phyloP scores from a whole-genome alignment of 192 early-diverging fungal genomes.

The Lobosporangium transversale region DNA sequence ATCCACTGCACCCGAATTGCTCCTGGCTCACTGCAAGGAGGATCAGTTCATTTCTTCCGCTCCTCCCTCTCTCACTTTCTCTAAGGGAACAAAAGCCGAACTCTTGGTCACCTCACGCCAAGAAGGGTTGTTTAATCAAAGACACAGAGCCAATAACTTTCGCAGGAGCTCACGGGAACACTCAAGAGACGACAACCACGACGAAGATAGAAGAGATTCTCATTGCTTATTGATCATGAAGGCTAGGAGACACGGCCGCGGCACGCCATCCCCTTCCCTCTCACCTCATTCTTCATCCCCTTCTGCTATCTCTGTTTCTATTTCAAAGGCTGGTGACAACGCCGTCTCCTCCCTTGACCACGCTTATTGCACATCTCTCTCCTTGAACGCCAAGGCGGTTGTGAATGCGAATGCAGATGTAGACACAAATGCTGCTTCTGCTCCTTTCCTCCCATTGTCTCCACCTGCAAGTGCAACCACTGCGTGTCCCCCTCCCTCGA shows the following conservation, averaged over 20 bases:
- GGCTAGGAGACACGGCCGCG: conserved; percentile 3
- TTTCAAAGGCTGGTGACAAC: background rate
- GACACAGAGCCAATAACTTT: background rate
- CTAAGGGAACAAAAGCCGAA: conserved; percentile 1
- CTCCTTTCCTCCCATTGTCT: conserved; percentile 5
- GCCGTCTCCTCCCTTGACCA: too few species aligned
- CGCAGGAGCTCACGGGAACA: conserved; percentile 1
- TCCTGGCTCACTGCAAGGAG: too few species aligned
- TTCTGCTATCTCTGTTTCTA: background rate
- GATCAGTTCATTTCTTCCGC: too few species aligned
- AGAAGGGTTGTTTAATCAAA: too few species aligned
- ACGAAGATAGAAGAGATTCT: background rate
- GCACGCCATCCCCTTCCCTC: conserved; percentile 11
- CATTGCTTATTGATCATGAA: background rate
- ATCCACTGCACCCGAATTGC: too few species aligned
- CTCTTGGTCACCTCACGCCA: background rate
- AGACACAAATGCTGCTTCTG: too few species aligned
- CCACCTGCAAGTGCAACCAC: conserved; percentile 25
- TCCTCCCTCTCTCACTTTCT: background rate
- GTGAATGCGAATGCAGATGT: too few species aligned
- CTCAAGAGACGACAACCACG: background rate
- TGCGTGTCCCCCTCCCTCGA: conserved; percentile 10
- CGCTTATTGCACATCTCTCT: too few species aligned
- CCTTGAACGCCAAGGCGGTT: too few species aligned
- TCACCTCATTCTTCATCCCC: conserved; percentile 16